Percentiles rank a stretch among this genome's conserved stretches.
These are phyloP conservation scores for Boletus reticuloceps DNA, from an alignment of 768 basidiomycete genomes.

Conservation along the genomic window DNA sequence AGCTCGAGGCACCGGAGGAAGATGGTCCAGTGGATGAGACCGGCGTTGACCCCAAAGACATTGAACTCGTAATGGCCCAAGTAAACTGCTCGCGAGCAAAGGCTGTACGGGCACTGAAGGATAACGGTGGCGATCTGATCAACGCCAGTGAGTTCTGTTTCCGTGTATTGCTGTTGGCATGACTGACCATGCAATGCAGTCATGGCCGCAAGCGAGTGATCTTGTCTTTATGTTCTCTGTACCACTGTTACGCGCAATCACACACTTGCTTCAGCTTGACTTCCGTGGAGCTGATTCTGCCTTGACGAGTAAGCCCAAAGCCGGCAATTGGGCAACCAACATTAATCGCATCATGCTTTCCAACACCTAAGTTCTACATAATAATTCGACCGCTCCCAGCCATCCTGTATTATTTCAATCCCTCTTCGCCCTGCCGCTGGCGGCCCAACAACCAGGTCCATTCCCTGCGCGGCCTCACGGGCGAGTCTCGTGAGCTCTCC, in stretches of 20 bases:
- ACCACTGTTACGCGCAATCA: constrained; percentile 27
- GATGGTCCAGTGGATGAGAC: constrained; percentile 83
- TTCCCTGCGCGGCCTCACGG: constrained; percentile 53
- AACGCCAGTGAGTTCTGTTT: constrained; percentile 79
- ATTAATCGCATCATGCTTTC: constrained; percentile 31
- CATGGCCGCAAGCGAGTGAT: constrained; percentile 91
- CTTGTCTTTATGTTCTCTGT: constrained; percentile 33
- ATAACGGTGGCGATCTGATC: constrained; percentile 91
- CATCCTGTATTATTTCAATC: constrained; percentile 66
- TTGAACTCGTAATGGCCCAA: constrained; percentile 89
- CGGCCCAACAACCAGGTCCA: constrained; percentile 53
- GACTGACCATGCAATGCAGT: constrained; percentile 44
- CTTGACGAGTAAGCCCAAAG: constrained; percentile 3
- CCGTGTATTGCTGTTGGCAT: neutral
- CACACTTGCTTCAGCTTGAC: constrained; percentile 10
- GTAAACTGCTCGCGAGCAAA: constrained; percentile 90
- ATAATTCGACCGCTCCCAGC: constrained; percentile 89
- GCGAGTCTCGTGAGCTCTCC: constrained; percentile 74
- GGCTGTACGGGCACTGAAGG: constrained; percentile 87
- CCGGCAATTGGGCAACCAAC: constrained; percentile 3
- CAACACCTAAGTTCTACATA: constrained; percentile 76
- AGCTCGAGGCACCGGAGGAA: constrained; percentile 78
- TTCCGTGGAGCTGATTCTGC: neutral
- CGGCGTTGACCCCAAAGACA: constrained; percentile 90
- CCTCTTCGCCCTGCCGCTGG: constrained; percentile 36